Conservation (phyloP, 2,329 filamentous ascomycete genomes). For the Aspergillus sp. region DNA sequence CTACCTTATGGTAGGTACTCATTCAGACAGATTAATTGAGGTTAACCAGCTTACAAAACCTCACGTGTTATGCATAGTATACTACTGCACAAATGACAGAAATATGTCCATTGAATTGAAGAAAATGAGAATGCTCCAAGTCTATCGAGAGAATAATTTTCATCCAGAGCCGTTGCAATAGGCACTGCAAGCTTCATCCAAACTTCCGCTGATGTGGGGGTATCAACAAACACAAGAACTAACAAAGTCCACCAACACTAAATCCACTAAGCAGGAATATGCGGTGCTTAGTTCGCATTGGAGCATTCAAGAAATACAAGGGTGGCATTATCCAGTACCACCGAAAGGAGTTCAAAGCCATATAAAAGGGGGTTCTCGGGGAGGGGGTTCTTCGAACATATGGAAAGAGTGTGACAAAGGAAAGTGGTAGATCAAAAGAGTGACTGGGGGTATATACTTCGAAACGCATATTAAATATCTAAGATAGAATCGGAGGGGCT, state of each 20-base stretch:
- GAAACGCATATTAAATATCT: constrained; percentile 8
- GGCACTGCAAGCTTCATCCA: constrained; percentile 19
- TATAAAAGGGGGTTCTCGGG: constrained; percentile 1
- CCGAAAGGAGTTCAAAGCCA: neutral
- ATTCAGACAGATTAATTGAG: no score
- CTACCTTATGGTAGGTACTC: no score
- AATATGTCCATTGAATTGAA: constrained; percentile 20
- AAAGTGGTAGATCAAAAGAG: constrained; percentile 10
- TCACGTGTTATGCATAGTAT: neutral
- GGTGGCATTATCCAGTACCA: constrained; percentile 14
- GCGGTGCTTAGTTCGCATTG: neutral
- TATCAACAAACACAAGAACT: constrained; percentile 26
- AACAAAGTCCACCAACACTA: constrained; percentile 16
- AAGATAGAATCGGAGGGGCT: neutral
- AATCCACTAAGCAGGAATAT: neutral
- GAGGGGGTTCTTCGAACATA: neutral
- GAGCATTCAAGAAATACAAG: constrained; percentile 8
- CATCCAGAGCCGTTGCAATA: constrained; percentile 10
- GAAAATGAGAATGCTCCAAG: constrained; percentile 14
- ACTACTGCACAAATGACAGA: neutral
- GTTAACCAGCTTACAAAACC: no score
- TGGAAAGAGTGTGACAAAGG: constrained; percentile 3
- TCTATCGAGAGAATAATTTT: constrained; percentile 16
- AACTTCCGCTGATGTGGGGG: constrained; percentile 23
- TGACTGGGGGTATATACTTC: constrained; percentile 14